Evolutionary conservation across 2,329 filamentous ascomycete genomes (phyloP).

Genomic region (Fusarium begoniae): DNA sequence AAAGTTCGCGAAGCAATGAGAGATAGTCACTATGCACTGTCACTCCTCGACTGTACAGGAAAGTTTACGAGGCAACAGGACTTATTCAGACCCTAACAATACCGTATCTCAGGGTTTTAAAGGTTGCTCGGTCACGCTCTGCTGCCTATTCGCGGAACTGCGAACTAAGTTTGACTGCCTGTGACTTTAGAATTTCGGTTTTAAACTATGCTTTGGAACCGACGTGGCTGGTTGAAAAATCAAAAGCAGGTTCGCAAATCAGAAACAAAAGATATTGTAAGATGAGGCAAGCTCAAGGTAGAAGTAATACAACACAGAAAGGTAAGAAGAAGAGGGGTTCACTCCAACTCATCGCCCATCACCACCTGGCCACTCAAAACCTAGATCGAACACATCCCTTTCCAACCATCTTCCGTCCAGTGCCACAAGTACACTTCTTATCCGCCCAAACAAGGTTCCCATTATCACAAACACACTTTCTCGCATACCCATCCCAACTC

Average conservation of each 20-base stretch:
- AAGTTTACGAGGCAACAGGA: accelerated
- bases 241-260: neutral
- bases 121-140: accelerated
- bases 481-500: neutral
- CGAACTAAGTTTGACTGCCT: accelerated
- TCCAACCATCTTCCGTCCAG: neutral
- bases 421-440: neutral
- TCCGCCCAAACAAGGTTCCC: neutral
- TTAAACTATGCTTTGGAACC: accelerated
- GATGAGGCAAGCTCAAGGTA: no score
- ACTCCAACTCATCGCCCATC: no score
- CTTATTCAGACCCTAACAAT: accelerated
- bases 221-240: no score
- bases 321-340: neutral
- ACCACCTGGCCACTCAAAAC: neutral
- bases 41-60: accelerated
- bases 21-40: accelerated
- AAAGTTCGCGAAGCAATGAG: neutral
- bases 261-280: accelerated
- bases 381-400: neutral
- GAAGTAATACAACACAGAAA: neutral
- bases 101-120: accelerated
- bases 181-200: accelerated
- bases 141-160: accelerated
- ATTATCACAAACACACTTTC: neutral